Evolutionary conservation across 768 basidiomycete genomes (phyloP), one percentile per base, ranked within the genome.

Genomic region (Podaxis sp.): DNA sequence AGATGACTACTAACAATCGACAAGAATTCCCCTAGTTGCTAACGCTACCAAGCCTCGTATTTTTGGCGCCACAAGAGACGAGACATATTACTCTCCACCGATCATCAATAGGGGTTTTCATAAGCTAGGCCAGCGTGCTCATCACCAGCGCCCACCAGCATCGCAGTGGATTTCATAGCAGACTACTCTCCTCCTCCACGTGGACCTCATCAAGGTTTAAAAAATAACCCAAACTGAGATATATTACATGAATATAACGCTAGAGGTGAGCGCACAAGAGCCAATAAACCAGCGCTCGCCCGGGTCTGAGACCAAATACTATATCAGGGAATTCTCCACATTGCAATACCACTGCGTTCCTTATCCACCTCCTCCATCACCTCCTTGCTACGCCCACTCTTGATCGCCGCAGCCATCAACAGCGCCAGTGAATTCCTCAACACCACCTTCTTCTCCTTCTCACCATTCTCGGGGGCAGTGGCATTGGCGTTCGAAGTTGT

Each of bases 311-410:
- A 10, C 30, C 13, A 26, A 36, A 4, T n/a, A 22, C 8, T 11
- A 26, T 7, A 52, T 68, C 65, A 87, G 20, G 84, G 84, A 56
- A 88, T 87, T 51, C 87, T 73, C 85, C 86, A 88, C 80, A 88
- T 84, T 2, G 82, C 87, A 61, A 90, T 84, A 1, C 88, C 87
- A 64, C 80, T 78, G 51, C 86, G 73, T 54, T 84, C 83, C 55
- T 79, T 74, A 65, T 87, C 85, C 3, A 88, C 69, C 61, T 84
- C 82, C 63, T 84, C 78, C 72, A 76, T 81, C 17, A 82, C 86
- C 65, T 82, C 80, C 66, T 82, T 81, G 70, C 82, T 86, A 50
- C 73, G 71, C 56, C 74, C 77, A 63, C 83, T 86, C 66, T 83
- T 75, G 41, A 87, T 75, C 15, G 86, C 85, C 30, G 80, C 82